Base-by-base conservation (phyloP, 2,329 filamentous ascomycete species). In the Curvularia sp. region DNA sequence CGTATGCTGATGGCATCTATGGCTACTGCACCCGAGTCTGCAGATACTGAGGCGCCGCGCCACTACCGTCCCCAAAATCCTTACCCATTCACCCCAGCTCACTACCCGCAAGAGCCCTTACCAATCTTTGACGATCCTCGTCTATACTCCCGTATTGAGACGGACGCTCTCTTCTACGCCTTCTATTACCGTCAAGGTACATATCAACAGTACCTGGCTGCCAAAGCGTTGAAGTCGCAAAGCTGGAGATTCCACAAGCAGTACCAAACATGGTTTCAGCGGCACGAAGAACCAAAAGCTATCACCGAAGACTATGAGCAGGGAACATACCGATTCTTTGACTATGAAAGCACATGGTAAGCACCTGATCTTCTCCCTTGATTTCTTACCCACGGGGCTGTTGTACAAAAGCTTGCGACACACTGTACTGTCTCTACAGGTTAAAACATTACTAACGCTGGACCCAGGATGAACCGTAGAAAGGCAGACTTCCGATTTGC, bases 231-330 rank as follows among this genome's bases (percentile, higher is more conserved):
- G 51, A 99, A 99, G 80, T 91, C 94, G 66, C 95, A 99, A 79
- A 97, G 93, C 78, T 99, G 95, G 95, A 87, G 95, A 55, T 99
- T 99, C 77, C 95, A 99, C 81, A 99, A 99, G 83, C 95, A 98
- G 78, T 99, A 99, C 75, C 95, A 79, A 78, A 99, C 95, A 1
- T 99, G 95, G 95, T 99, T 99, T 74, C 95, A 99, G 79, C 86
- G 95, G 50, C 95, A 99, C 68, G 95, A 99, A 75, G 95, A 99
- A 81, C 95, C 95, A 18, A 99, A 99, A 83, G 93, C 89, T 69
- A 99, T 99, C 73, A 98, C 95, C 0, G 95, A 99, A 78, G 95
- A 99, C 80, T 98, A 92, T 74, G 95, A 99, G 80, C 95, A 99
- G 80, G 95, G 95, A 63, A 99, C 95, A 23, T 99, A 99, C 82